Base-by-base conservation (phyloP, 805 yeast genomes). In the Kluyveromyces starmeri region DNA sequence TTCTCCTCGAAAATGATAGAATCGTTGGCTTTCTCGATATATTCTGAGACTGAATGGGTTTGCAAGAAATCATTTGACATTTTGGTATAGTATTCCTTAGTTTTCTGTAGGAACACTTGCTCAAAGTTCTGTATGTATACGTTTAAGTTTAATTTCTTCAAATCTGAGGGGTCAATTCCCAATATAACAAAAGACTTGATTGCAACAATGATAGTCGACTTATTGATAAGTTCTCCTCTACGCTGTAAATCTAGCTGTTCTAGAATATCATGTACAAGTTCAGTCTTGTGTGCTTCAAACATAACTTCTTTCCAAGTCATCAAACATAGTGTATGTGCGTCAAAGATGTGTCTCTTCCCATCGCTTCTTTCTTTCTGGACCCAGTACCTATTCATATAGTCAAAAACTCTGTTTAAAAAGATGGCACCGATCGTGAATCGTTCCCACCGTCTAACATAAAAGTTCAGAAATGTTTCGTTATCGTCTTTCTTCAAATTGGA, bases 331-430 rank as follows among this genome's bases (percentile, higher is more conserved):
- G 96, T 85, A 54, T 86, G 79, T 15, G 94, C 94, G 58, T 92
- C 98, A 58, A 77, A 85, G 29, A 92, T 78, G 50, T 84, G 86
- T 43, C 86, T 71, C 50, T 84, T 75, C 12, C 96, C 96, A 55
- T 89, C 96, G 27, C 85, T 81, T 51, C 97, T 72, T 59, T 89
- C 97, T 52, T 94, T 88, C 47, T 82, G 83, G 28, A 94, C 96
- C 98, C 98, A 92, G 61, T 89, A 92, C 42, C 97, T 73, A 59
- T 92, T 92, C 73, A 92, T 77, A 59, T 92, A 92, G 56, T 89
- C 96, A 51, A 92, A 83, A 5, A 94, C 88, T 55, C 94, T 92
- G 57, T 85, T 86, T 55, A 92, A 62, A 58, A 84, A 83, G 11
- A 86, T 82, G 1, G 97, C 94, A 18, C 97, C 97, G 35, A 84